phyloP scores from a whole-genome alignment of 2,329 filamentous ascomycete species.

The Fusarium siculi region DNA sequence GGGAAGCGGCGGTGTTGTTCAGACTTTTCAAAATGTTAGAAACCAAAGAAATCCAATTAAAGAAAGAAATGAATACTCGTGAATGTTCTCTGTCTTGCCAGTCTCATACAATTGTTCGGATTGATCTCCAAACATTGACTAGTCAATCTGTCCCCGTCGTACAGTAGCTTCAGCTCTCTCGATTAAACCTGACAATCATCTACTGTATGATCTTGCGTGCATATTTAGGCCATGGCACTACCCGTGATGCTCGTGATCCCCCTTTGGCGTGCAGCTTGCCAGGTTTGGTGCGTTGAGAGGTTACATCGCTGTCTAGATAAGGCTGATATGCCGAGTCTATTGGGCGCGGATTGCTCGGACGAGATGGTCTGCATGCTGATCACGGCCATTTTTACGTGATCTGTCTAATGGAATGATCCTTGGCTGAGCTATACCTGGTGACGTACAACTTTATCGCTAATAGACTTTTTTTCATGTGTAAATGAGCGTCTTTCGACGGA shows the following conservation, averaged over 20 bases:
- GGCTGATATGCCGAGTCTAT: slow-evolving; percentile 31
- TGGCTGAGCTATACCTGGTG: background rate
- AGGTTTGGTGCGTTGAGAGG: background rate
- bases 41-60: slow-evolving; percentile 33
- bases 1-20: slow-evolving; percentile 24
- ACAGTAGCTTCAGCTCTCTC: background rate
- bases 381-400: background rate
- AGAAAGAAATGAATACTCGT: slow-evolving; percentile 31
- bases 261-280: slow-evolving; percentile 7
- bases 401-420: background rate
- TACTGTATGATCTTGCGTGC: background rate
- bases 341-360: background rate
- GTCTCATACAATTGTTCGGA: background rate
- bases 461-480: background rate
- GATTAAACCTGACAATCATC: background rate
- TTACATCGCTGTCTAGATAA: slow-evolving; percentile 28
- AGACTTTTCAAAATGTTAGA: slow-evolving; percentile 39
- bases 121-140: background rate
- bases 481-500: background rate
- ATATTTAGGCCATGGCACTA: background rate
- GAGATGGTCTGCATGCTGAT: background rate
- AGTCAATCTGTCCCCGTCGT: background rate
- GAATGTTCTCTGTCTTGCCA: background rate
- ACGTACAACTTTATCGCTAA: background rate
- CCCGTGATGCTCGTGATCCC: slow-evolving; percentile 5